A percentile compares a stretch with the other conserved stretches of the same genome.
Conservation (phyloP, 2,329 filamentous ascomycete species). For the Teratosphaeria pseudoeucalypti region DNA sequence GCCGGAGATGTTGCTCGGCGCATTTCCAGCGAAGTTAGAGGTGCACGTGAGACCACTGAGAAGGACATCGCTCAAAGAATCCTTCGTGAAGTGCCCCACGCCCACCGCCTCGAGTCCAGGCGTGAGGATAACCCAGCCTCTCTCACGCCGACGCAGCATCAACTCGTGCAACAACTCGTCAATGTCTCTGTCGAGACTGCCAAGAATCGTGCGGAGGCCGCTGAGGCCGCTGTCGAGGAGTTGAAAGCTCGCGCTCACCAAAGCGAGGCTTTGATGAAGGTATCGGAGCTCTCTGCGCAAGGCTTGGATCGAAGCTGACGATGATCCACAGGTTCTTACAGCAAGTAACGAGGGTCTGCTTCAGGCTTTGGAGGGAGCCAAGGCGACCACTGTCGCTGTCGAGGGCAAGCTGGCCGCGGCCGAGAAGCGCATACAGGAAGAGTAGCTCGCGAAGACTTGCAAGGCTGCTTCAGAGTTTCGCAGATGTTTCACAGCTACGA, state of each 20-base stretch:
- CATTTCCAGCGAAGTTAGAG: not conserved
- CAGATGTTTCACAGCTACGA: not conserved
- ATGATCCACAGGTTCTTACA: not conserved
- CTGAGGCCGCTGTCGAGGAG: not conserved
- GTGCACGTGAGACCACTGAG: not conserved
- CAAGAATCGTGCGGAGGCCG: not conserved
- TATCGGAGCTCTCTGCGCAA: not conserved
- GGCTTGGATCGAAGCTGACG: not conserved
- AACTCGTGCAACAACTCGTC: not conserved
- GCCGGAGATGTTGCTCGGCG: not conserved
- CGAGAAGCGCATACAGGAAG: not conserved
- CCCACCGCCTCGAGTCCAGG: not conserved
- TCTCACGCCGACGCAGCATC: not conserved
- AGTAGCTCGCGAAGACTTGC: not conserved
- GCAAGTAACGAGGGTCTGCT: not conserved
- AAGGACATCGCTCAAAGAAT: not conserved
- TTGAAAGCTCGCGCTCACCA: not conserved
- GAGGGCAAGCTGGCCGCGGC: not conserved
- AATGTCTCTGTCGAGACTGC: not conserved
- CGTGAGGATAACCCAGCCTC: not conserved
- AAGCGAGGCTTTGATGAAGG: not conserved
- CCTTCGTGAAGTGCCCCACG: not conserved
- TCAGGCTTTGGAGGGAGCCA: not conserved
- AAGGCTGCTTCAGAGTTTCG: not conserved
- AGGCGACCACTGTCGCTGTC: not conserved